Conservation (phyloP, 2,329 filamentous ascomycete species). For the Ophiognomonia clavigignenti-juglandacearum region DNA sequence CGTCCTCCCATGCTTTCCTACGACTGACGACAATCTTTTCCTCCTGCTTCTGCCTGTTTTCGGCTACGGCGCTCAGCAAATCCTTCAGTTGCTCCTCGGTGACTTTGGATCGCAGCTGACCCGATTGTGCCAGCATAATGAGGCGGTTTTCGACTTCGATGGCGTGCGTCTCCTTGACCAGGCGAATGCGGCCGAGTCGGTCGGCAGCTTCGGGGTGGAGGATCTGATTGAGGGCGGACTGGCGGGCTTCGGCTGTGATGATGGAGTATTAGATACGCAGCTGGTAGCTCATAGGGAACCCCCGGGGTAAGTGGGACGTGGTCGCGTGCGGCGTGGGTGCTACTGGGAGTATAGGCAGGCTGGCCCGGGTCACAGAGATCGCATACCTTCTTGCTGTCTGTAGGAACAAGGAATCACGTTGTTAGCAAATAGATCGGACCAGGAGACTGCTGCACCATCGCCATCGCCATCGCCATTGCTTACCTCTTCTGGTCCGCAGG, state of each 20-base stretch:
- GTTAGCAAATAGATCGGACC: neutral
- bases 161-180: conserved; percentile 91
- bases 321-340: too few species aligned
- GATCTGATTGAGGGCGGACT: conserved; percentile 82
- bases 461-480: conserved; percentile 22
- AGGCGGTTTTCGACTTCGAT: conserved; percentile 87
- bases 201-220: conserved; percentile 91
- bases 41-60: conserved; percentile 67
- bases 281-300: neutral
- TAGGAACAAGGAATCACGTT: neutral
- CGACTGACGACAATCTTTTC: conserved; percentile 84
- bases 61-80: conserved; percentile 76
- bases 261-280: neutral
- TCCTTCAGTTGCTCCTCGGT: conserved; percentile 93
- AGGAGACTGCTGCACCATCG: too few species aligned
- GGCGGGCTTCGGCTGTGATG: conserved; percentile 60
- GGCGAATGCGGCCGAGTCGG: conserved; percentile 85
- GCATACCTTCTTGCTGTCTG: conserved; percentile 42
- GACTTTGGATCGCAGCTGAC: conserved; percentile 82
- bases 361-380: neutral
- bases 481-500: conserved; percentile 64
- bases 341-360: too few species aligned
- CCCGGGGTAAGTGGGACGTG: neutral
- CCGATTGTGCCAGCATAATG: conserved; percentile 83
- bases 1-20: conserved; percentile 79